Percentiles rank a stretch among this genome's conserved stretches.
These are phyloP conservation scores for Parietichytrium sp. DNA, from an alignment of 108 stramenopile species.

Conservation along the genomic window DNA sequence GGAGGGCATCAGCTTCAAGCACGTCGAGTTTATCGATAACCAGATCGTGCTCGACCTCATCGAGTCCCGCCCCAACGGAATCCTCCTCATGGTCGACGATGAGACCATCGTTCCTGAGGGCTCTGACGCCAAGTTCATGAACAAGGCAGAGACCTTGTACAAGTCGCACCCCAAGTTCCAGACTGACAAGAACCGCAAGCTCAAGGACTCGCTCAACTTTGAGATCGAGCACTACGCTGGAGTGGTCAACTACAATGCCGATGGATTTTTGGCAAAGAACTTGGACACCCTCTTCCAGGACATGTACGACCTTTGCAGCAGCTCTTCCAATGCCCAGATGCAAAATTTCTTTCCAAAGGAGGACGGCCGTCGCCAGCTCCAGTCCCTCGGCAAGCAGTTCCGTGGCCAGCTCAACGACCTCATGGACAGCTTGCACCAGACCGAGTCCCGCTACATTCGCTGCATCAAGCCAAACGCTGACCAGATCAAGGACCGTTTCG, in stretches of 20 bases:
- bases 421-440: conserved; percentile 73
- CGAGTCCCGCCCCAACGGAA: conserved; percentile 57
- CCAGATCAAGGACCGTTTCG: conserved; percentile 72
- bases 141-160: conserved; percentile 40
- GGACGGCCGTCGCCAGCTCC: background rate
- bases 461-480: conserved; percentile 88
- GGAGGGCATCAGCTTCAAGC: conserved; percentile 44
- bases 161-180: conserved; percentile 39
- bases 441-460: conserved; percentile 82
- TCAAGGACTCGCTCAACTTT: conserved; percentile 56
- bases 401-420: conserved; percentile 71
- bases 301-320: conserved; percentile 66
- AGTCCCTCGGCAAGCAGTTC: conserved; percentile 56
- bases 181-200: conserved; percentile 47
- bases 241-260: conserved; percentile 77
- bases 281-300: conserved; percentile 75
- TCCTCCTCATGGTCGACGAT: conserved; percentile 62
- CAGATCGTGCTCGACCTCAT: conserved; percentile 66
- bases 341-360: background rate
- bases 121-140: conserved; percentile 42
- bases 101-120: conserved; percentile 49
- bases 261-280: conserved; percentile 81
- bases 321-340: conserved; percentile 45
- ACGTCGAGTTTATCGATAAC: conserved; percentile 57
- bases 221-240: conserved; percentile 86